phyloP scores from a whole-genome alignment of 2,329 filamentous ascomycete species.

The Aspergillus sclerotialis region DNA sequence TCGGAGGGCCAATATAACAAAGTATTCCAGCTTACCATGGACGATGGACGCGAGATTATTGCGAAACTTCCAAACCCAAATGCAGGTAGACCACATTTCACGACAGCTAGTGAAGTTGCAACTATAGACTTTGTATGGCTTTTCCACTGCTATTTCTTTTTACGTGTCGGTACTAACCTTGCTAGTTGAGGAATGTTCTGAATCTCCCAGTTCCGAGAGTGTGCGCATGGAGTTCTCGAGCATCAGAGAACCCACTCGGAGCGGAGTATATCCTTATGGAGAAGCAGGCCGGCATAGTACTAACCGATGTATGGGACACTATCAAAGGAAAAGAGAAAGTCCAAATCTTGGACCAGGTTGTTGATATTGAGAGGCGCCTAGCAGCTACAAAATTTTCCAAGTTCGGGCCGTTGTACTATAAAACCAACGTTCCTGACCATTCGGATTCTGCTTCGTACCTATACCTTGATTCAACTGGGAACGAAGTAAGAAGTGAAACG shows the following conservation, averaged over 20 bases:
- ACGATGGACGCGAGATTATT: conserved; percentile 18
- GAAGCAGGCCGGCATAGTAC: conserved; percentile 11
- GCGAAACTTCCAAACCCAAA: conserved; percentile 23
- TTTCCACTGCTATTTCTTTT: conserved; percentile 1
- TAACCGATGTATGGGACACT: conserved; percentile 13
- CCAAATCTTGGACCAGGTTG: conserved; percentile 12
- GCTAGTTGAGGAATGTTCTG: conserved; percentile 10
- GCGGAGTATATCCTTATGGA: conserved; percentile 36
- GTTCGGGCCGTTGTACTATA: conserved; percentile 15
- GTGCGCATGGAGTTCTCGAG: conserved; percentile 24
- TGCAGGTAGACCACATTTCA: conserved; percentile 19
- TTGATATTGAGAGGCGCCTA: conserved; percentile 11
- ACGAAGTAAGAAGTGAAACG: conserved; percentile 8
- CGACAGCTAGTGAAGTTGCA: conserved; percentile 24
- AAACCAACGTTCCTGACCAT: conserved; percentile 8
- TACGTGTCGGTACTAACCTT: conserved; percentile 5
- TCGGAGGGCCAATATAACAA: conserved; percentile 22
- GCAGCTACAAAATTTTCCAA: conserved; percentile 12
- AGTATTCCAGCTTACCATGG: conserved; percentile 24
- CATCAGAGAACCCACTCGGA: conserved; percentile 24
- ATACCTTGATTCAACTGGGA: conserved; percentile 8
- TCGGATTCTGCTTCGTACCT: conserved; percentile 3
- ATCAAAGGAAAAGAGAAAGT: conserved; percentile 15
- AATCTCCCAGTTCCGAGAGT: conserved; percentile 26
- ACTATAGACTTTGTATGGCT: conserved; percentile 18